Evolutionary conservation across 2,329 filamentous ascomycete species (phyloP).

Genomic region (Sarocladium brachiariae): DNA sequence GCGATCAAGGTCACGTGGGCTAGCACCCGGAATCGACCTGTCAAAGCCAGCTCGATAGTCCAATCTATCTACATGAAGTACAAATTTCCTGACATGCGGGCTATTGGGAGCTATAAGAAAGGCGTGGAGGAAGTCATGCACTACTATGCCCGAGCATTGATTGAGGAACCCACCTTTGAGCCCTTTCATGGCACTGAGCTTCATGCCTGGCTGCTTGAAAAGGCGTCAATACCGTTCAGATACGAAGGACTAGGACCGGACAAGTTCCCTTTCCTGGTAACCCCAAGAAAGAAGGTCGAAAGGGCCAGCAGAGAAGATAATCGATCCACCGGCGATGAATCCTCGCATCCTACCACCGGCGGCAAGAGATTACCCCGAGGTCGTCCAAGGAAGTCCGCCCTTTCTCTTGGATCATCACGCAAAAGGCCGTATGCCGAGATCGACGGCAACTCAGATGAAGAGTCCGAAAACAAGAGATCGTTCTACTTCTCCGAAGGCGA

Average conservation of each 20-base stretch:
- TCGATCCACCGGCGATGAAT: slow-evolving; percentile 7
- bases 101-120: slow-evolving; percentile 31
- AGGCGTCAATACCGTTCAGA: slow-evolving; percentile 20
- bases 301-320: not conserved
- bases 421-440: slow-evolving; percentile 36
- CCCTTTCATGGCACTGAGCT: slow-evolving; percentile 27
- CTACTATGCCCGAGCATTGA: slow-evolving; percentile 36
- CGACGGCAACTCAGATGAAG: slow-evolving; percentile 30
- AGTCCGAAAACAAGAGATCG: slow-evolving; percentile 27
- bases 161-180: slow-evolving; percentile 25
- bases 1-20: not conserved
- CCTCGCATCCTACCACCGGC: slow-evolving; percentile 9
- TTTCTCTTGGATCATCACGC: slow-evolving; percentile 36
- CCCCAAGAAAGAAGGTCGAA: slow-evolving; percentile 16
- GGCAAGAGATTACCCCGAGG: slow-evolving; percentile 22
- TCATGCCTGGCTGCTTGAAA: slow-evolving; percentile 26
- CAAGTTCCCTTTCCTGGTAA: slow-evolving; percentile 22
- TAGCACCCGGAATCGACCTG: not conserved
- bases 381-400: slow-evolving; percentile 34
- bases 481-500: slow-evolving; percentile 25
- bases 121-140: slow-evolving; percentile 34
- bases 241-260: slow-evolving; percentile 21
- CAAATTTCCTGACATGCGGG: slow-evolving; percentile 19
- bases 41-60: slow-evolving; percentile 12
- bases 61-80: slow-evolving; percentile 27